Base-by-base conservation (phyloP, 371 early-diverging fungal genomes). In the Fennellomyces sp. region DNA sequence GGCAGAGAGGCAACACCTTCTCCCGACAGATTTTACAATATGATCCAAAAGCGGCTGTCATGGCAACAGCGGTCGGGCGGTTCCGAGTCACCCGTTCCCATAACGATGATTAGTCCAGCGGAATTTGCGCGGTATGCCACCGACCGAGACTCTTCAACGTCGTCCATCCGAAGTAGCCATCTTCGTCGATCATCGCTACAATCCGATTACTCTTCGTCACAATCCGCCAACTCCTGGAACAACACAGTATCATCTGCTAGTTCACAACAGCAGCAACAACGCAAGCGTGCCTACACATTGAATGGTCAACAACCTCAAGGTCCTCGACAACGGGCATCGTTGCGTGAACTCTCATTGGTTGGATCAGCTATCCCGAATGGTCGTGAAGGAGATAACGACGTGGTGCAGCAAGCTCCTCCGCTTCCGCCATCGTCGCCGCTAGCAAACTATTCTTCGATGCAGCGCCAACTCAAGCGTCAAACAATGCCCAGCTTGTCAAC, bases 121-220 rank as follows among this genome's bases (percentile, higher is more conserved):
- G 80, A 80, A 23, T 80, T 80, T 58, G 58, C 62, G 19, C 66
- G 72, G 11, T 80, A 80, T 52, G 66, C 77, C 1, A 66, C 66
- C 29, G 80, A 80, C 33, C 68, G 73, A 8, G 80, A 76, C 56
- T 80, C 80, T 1, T 80, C 80, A 1, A 76, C 75, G 0, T 80
- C 80, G 10, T 80, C 80, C n/a, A 80, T 80, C 28, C 77, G 71
- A 25, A 80, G 80, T 39, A 65, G 67, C 25, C 77, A 80, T 56
- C 56, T 80, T 5, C 75, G 80, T 8, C 66, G 80, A 15, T 70
- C 80, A 5, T 80, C 80, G 3, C 52, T 80, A 7, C 75, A 75
- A 23, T 80, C 80, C 5, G 80, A 80, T 29, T 65, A 64, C 35
- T 75, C 75, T n/a, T 75, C 73, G 12, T 74, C 73, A 2, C 61